A percentile compares a stretch with the other conserved stretches of the same genome.
Evolutionary conservation across 805 yeast genomes (phyloP).

Genomic region (Hanseniaspora vineae): DNA sequence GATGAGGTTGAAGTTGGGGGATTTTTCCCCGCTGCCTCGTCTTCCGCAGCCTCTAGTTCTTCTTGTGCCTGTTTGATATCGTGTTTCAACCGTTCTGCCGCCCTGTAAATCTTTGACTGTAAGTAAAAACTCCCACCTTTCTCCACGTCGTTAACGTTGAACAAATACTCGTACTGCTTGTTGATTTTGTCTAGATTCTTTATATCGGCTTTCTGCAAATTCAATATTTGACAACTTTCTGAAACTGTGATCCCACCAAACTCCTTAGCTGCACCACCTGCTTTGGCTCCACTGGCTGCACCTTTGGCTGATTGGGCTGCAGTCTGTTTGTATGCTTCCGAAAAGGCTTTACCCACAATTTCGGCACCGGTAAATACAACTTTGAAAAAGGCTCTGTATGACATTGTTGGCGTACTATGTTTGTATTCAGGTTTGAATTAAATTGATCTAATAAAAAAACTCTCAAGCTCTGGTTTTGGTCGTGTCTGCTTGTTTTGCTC

Average conservation of each 20-base stretch:
- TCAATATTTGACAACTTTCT: constrained; percentile 85
- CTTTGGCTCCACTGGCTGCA: constrained; percentile 35
- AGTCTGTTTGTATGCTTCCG: constrained; percentile 94
- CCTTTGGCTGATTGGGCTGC: constrained; percentile 84
- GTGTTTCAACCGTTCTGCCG: constrained; percentile 78
- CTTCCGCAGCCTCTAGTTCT: constrained; percentile 22
- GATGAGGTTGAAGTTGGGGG: neutral
- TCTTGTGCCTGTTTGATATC: constrained; percentile 27
- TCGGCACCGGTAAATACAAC: constrained; percentile 90
- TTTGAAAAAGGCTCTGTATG: constrained; percentile 46
- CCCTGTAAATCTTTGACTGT: constrained; percentile 87
- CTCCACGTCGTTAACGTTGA: constrained; percentile 81
- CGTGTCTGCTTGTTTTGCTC: too few relatives aligned
- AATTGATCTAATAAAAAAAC: too few relatives aligned
- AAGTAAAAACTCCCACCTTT: constrained; percentile 93
- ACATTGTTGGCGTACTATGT: neutral
- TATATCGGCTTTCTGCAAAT: constrained; percentile 47
- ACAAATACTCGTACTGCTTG: constrained; percentile 66
- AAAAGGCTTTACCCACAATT: constrained; percentile 90
- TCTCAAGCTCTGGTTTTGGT: too few relatives aligned
- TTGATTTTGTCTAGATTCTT: constrained; percentile 47
- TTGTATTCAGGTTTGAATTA: too few relatives aligned
- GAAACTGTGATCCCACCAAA: constrained; percentile 71
- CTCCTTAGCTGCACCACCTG: constrained; percentile 30
- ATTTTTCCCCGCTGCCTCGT: constrained; percentile 1